Conservation (phyloP, 495 filamentous ascomycete genomes). For the Schizothecium vesticola region DNA sequence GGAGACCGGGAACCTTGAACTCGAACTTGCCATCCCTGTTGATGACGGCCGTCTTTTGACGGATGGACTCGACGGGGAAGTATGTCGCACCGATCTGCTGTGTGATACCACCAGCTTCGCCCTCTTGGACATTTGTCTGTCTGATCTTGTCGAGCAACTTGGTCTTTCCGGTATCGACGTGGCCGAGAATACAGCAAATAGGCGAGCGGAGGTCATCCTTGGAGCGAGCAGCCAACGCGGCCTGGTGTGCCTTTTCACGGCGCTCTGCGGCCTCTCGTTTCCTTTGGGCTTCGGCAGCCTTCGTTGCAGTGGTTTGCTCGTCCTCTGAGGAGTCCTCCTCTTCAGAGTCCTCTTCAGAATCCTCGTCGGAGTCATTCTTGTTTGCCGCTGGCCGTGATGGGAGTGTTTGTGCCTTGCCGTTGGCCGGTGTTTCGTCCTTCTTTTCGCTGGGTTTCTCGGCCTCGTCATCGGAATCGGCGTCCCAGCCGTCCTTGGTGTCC, state of each 20-base stretch:
- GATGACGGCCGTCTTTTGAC: slow-evolving; percentile 85
- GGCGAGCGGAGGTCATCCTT: slow-evolving; percentile 93
- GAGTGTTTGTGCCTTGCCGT: slow-evolving; percentile 22
- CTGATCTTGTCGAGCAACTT: slow-evolving; percentile 98
- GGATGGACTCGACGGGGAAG: slow-evolving; percentile 92
- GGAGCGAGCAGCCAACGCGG: slow-evolving; percentile 84
- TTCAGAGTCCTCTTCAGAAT: slow-evolving; percentile 42
- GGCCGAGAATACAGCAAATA: slow-evolving; percentile 98
- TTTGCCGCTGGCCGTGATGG: slow-evolving; percentile 31
- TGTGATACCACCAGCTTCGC: slow-evolving; percentile 99
- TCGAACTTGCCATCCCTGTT: slow-evolving; percentile 88
- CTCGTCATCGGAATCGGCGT: slow-evolving; percentile 79
- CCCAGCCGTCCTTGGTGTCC: slow-evolving; percentile 91
- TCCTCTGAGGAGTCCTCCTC: slow-evolving; percentile 57
- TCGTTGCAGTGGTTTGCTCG: slow-evolving; percentile 62
- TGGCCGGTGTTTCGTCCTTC: slow-evolving; percentile 23
- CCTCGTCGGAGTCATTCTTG: slow-evolving; percentile 16
- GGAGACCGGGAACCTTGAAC: slow-evolving; percentile 94
- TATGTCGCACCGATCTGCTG: slow-evolving; percentile 99
- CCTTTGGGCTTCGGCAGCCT: slow-evolving; percentile 61
- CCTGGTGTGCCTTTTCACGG: slow-evolving; percentile 81
- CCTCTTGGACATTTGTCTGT: slow-evolving; percentile 98
- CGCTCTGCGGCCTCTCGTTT: slow-evolving; percentile 91
- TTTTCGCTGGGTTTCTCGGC: slow-evolving; percentile 28
- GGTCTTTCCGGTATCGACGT: slow-evolving; percentile 99